Evolutionary conservation across 1,284 basidiomycete species (phyloP).

Genomic region (Porogramme epimiltina): DNA sequence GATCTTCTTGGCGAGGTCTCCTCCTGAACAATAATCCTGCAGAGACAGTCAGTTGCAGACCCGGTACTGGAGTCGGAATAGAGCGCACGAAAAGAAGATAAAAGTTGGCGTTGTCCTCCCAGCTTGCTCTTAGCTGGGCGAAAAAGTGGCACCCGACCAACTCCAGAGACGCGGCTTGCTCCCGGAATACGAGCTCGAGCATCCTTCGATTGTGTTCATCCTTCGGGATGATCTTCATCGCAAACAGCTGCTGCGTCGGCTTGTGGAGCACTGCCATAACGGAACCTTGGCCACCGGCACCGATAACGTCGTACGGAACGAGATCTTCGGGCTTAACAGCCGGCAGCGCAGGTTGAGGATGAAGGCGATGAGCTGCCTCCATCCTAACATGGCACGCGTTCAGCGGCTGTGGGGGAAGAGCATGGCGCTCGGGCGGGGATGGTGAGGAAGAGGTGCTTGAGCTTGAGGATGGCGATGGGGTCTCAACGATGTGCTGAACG

Average conservation of each 20-base stretch:
- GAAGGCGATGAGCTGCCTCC: slow-evolving; percentile 5
- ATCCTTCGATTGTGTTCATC: not conserved
- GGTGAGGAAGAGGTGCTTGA: not conserved
- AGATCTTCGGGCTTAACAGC: slow-evolving; percentile 17
- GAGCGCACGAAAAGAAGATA: slow-evolving; percentile 25
- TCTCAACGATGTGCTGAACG: slow-evolving; percentile 7
- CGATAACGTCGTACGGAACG: slow-evolving; percentile 19
- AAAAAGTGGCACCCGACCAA: slow-evolving; percentile 17
- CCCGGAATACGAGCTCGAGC: slow-evolving; percentile 12
- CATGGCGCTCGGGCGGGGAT: not conserved
- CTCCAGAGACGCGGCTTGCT: slow-evolving; percentile 14
- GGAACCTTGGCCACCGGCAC: slow-evolving; percentile 26
- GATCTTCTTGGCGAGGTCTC: slow-evolving; percentile 22
- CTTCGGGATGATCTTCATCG: slow-evolving; percentile 30
- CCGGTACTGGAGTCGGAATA: not conserved
- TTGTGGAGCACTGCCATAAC: slow-evolving; percentile 27
- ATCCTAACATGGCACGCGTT: slow-evolving; percentile 10
- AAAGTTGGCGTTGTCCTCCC: slow-evolving; percentile 32
- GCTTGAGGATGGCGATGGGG: too few species aligned
- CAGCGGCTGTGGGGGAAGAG: slow-evolving; percentile 8
- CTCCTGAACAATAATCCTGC: slow-evolving; percentile 25
- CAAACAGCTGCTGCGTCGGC: slow-evolving; percentile 13
- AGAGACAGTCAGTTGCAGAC: not conserved
- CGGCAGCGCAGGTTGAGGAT: not conserved
- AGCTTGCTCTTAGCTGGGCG: slow-evolving; percentile 22